Conservation (phyloP, 108 stramenopile species). For the Fragilariopsis cylindrus region DNA sequence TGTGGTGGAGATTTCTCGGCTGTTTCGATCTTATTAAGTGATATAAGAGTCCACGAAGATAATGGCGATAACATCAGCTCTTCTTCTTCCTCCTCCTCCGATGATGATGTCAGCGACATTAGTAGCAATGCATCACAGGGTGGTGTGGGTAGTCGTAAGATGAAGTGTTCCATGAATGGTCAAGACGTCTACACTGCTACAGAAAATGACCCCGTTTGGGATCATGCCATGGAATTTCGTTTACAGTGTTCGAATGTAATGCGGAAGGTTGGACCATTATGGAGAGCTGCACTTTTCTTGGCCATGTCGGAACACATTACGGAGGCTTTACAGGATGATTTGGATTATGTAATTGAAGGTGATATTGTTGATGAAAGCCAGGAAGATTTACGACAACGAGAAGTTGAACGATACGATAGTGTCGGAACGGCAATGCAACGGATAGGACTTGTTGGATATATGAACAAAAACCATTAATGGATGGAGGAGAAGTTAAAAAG, state of each 20-base stretch:
- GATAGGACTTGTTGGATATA: constrained; percentile 75
- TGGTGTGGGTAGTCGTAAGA: constrained; percentile 11
- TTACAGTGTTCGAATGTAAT: constrained; percentile 50
- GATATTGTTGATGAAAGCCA: constrained; percentile 72
- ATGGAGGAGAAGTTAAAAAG: constrained; percentile 69
- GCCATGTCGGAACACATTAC: constrained; percentile 71
- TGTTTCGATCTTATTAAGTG: constrained; percentile 67
- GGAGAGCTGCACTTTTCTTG: constrained; percentile 75
- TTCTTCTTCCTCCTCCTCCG: neutral
- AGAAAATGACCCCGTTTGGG: constrained; percentile 77
- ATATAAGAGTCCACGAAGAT: constrained; percentile 43
- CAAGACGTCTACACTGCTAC: constrained; percentile 48
- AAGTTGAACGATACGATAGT: constrained; percentile 69
- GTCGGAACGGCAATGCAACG: constrained; percentile 78
- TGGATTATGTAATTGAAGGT: constrained; percentile 70
- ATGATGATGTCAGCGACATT: constrained; percentile 16
- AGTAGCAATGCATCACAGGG: neutral
- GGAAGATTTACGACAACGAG: constrained; percentile 63
- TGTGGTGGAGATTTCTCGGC: constrained; percentile 69
- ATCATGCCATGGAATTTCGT: constrained; percentile 81
- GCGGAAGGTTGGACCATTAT: constrained; percentile 59
- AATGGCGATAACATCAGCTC: no score
- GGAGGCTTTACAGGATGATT: constrained; percentile 25
- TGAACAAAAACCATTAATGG: constrained; percentile 71
- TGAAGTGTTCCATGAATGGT: constrained; percentile 57